A percentile compares a stretch with the other conserved stretches of the same genome.
phyloP scores from a whole-genome alignment of 257 asterid species.

The Fraxinus americana region DNA sequence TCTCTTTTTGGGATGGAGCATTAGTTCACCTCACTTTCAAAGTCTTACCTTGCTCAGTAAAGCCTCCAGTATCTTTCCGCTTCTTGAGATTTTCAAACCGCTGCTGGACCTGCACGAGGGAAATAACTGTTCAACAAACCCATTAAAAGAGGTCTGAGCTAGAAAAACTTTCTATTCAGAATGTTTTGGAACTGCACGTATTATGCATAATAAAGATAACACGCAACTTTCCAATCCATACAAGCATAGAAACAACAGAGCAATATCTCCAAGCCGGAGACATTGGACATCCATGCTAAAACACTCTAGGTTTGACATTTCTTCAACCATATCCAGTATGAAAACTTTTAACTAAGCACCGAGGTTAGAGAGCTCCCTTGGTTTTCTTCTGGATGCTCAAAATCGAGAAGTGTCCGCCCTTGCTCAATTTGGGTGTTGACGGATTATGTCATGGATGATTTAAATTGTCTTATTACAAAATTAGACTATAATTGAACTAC shows the following conservation, averaged over 20 bases:
- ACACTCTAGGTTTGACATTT: background rate
- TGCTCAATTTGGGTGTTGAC: too few species aligned
- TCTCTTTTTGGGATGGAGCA: constrained; percentile 9
- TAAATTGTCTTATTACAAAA: background rate
- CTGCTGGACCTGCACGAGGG: constrained; percentile 70
- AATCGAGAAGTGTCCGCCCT: too few species aligned
- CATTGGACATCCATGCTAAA: constrained; percentile 2
- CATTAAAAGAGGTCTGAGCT: background rate
- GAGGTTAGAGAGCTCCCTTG: too few species aligned
- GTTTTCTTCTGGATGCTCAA: too few species aligned
- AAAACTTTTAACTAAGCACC: background rate
- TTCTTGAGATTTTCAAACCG: constrained; percentile 91
- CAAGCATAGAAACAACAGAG: background rate
- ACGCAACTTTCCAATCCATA: background rate
- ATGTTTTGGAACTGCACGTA: background rate
- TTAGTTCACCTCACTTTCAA: constrained; percentile 2
- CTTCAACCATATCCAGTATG: background rate
- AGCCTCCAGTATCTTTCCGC: constrained; percentile 81
- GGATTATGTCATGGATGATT: background rate
- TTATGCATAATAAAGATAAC: constrained; percentile 11
- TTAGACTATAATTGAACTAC: background rate
- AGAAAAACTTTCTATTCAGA: background rate
- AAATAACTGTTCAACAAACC: constrained; percentile 10
- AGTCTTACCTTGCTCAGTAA: constrained; percentile 80
- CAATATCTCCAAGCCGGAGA: background rate